Percentiles rank a stretch among this genome's conserved stretches.
phyloP scores from a whole-genome alignment of 768 basidiomycete genomes.

The Boletales sp. region DNA sequence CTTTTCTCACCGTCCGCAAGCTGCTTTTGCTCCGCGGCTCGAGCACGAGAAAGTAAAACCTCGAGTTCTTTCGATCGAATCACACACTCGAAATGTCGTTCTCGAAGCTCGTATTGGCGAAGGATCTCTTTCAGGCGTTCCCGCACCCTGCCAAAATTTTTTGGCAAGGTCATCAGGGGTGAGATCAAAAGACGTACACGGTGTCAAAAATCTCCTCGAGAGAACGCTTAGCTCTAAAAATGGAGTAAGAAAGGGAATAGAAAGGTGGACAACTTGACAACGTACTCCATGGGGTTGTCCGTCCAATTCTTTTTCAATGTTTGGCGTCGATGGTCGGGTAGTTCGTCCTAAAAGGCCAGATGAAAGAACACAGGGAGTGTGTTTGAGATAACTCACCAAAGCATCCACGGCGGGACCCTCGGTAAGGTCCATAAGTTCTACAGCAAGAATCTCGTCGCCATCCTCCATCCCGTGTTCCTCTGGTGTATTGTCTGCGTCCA shows the following conservation, averaged over 20 bases:
- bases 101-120: conserved; percentile 84
- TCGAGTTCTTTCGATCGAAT: conserved; percentile 91
- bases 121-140: conserved; percentile 86
- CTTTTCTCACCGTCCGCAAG: conserved; percentile 72
- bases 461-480: conserved; percentile 88
- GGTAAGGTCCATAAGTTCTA: conserved; percentile 89
- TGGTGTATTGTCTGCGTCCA: conserved; percentile 81
- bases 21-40: conserved; percentile 85
- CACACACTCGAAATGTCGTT: conserved; percentile 89
- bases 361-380: too few species aligned
- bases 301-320: conserved; percentile 81
- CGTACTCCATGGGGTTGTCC: conserved; percentile 71
- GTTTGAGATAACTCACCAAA: conserved; percentile 44
- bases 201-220: conserved; percentile 83
- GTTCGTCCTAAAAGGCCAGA: conserved; percentile 49
- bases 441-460: conserved; percentile 83
- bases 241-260: neutral
- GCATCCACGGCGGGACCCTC: conserved; percentile 59
- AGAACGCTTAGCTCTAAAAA: conserved; percentile 61
- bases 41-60: conserved; percentile 79
- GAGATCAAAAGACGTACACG: conserved; percentile 54
- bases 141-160: conserved; percentile 52
- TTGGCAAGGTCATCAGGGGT: neutral
- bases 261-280: conserved; percentile 9
- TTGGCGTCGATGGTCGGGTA: conserved; percentile 60